Conservation (phyloP, 805 yeast genomes). For the Metschnikowia baotianmanensis region DNA sequence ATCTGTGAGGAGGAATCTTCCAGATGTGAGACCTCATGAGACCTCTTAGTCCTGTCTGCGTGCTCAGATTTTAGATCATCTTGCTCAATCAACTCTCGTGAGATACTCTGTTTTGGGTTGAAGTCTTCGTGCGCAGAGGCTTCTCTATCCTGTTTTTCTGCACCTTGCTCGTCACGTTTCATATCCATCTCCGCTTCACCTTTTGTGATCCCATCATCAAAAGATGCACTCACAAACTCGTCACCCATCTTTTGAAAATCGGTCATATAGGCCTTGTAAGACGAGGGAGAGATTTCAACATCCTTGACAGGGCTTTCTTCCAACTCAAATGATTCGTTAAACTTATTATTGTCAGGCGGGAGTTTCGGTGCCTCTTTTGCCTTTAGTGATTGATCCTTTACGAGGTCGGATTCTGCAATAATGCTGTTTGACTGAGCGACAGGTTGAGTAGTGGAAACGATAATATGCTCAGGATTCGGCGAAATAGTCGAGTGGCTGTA, state of each 20-base stretch:
- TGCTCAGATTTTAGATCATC: neutral
- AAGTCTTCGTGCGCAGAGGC: too few relatives aligned
- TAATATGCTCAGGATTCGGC: too few relatives aligned
- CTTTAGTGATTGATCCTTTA: too few relatives aligned
- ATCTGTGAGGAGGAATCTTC: neutral
- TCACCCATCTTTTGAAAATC: constrained; percentile 14
- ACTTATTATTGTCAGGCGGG: neutral
- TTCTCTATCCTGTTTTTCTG: neutral
- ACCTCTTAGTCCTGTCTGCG: neutral
- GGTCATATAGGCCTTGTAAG: constrained; percentile 16
- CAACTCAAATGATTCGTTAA: neutral
- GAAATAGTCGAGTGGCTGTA: neutral
- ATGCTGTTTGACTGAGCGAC: too few relatives aligned
- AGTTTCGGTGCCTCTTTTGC: too few relatives aligned
- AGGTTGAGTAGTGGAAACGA: too few relatives aligned
- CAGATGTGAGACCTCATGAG: too few relatives aligned
- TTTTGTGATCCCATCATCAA: neutral
- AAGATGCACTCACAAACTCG: constrained; percentile 6
- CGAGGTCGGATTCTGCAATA: too few relatives aligned
- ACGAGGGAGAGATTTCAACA: constrained; percentile 15
- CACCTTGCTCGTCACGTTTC: neutral
- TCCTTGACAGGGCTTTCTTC: constrained; percentile 5
- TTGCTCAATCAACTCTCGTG: neutral
- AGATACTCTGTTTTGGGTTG: too few relatives aligned
- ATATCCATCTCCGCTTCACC: neutral